Percentiles rank a stretch among this genome's conserved stretches.
Evolutionary conservation across 192 early-diverging fungal genomes (phyloP).

Genomic region (Gamsiella multidivaricata): DNA sequence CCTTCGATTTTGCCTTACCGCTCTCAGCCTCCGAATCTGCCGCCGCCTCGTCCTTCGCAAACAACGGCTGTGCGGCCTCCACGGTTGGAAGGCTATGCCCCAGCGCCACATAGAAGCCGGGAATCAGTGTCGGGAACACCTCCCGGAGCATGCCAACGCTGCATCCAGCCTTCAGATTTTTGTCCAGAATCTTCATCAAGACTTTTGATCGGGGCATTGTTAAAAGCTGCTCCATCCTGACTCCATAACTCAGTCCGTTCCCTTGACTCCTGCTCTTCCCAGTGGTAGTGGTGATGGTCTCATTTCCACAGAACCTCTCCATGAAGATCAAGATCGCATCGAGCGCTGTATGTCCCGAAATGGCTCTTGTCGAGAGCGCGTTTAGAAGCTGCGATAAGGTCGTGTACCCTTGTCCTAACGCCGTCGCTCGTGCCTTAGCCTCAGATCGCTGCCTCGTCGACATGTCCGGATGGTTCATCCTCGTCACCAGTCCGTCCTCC

Average conservation of each 20-base stretch:
- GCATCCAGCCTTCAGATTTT: constrained; percentile 48
- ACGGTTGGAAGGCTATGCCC: constrained; percentile 15
- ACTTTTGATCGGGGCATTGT: constrained; percentile 28
- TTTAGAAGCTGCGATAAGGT: constrained; percentile 12
- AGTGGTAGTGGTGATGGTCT: not conserved
- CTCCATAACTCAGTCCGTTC: not conserved
- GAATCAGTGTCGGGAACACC: constrained; percentile 20
- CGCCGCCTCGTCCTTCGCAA: not conserved
- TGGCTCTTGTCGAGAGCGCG: constrained; percentile 34
- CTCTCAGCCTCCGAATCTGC: not conserved
- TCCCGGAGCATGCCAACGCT: constrained; percentile 18
- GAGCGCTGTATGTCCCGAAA: constrained; percentile 30
- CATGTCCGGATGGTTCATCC: not conserved
- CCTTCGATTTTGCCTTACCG: too few species aligned
- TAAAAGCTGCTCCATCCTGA: not conserved
- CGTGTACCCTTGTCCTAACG: constrained; percentile 1
- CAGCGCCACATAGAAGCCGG: constrained; percentile 33
- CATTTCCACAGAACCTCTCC: constrained; percentile 18
- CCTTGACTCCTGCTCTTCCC: not conserved
- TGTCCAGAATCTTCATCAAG: constrained; percentile 44
- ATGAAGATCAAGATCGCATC: constrained; percentile 36
- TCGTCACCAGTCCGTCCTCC: not conserved
- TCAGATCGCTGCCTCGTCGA: not conserved
- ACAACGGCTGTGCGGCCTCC: constrained; percentile 9
- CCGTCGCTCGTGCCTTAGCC: not conserved